Evolutionary conservation across 768 basidiomycete genomes (phyloP).

Genomic region (Boletellus sp.): DNA sequence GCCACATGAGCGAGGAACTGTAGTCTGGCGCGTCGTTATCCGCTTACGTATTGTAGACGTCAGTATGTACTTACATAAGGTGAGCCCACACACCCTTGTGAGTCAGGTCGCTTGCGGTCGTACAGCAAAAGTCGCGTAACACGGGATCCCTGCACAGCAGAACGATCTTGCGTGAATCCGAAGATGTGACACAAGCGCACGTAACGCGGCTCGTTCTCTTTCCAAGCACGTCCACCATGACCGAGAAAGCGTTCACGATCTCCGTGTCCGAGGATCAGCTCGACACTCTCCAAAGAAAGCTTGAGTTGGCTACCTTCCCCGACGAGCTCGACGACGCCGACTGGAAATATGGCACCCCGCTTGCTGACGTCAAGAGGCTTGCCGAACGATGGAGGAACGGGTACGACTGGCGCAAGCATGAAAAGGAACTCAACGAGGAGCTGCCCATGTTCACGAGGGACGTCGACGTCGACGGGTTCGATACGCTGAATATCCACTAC

Average conservation of each 20-base stretch:
- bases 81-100: too few relatives aligned
- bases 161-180: too few relatives aligned
- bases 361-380: slow-evolving; percentile 47
- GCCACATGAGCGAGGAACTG: too few relatives aligned
- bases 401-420: slow-evolving; percentile 55
- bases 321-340: slow-evolving; percentile 53
- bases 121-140: too few relatives aligned
- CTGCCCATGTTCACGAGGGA: slow-evolving; percentile 55
- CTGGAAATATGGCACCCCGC: slow-evolving; percentile 51
- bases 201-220: too few relatives aligned
- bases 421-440: slow-evolving; percentile 46
- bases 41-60: too few relatives aligned
- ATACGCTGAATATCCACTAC: slow-evolving; percentile 52
- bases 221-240: slow-evolving; percentile 7
- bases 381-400: slow-evolving; percentile 47
- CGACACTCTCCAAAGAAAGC: slow-evolving; percentile 40
- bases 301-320: slow-evolving; percentile 47
- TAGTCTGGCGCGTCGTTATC: too few relatives aligned
- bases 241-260: slow-evolving; percentile 46
- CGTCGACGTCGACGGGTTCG: slow-evolving; percentile 46
- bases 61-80: too few relatives aligned
- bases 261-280: slow-evolving; percentile 42
- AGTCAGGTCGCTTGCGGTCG: too few relatives aligned
- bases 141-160: too few relatives aligned
- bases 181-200: too few relatives aligned